Percentiles rank a stretch among this genome's conserved stretches.
Conservation (phyloP, 805 yeast species). For the Citeromyces nyonsensis region DNA sequence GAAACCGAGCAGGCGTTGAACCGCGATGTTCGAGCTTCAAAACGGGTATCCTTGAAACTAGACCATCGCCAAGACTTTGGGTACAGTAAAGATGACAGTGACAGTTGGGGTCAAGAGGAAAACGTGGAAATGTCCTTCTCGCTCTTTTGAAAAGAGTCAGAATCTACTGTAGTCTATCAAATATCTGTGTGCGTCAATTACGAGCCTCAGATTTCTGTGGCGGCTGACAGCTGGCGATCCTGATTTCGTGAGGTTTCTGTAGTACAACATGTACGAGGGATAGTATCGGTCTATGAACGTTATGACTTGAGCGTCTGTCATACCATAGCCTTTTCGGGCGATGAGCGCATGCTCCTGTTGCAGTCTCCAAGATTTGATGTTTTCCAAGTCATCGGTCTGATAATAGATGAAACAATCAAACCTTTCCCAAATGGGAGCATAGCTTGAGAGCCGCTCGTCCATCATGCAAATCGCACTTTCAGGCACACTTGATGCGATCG, state of each 20-base stretch:
- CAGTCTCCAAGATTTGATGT: slow-evolving; percentile 67
- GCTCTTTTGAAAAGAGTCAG: slow-evolving; percentile 4
- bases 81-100: no score
- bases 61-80: no score
- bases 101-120: no score
- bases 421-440: slow-evolving; percentile 37
- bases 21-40: no score
- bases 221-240: no score
- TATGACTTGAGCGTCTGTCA: slow-evolving; percentile 60
- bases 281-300: slow-evolving; percentile 69
- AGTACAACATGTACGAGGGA: slow-evolving; percentile 73
- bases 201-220: no score
- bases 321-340: slow-evolving; percentile 44
- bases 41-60: no score
- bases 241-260: slow-evolving; percentile 18
- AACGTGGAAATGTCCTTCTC: not conserved
- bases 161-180: slow-evolving; percentile 4
- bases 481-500: slow-evolving; percentile 2
- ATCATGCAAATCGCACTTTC: slow-evolving; percentile 17
- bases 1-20: no score
- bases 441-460: slow-evolving; percentile 34
- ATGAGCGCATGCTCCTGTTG: slow-evolving; percentile 61
- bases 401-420: slow-evolving; percentile 49
- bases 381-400: slow-evolving; percentile 38
- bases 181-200: slow-evolving; percentile 10